A percentile compares a stretch with the other conserved stretches of the same genome.
phyloP scores from a whole-genome alignment of 2,329 filamentous ascomycete species.

The Aureobasidium sp. region DNA sequence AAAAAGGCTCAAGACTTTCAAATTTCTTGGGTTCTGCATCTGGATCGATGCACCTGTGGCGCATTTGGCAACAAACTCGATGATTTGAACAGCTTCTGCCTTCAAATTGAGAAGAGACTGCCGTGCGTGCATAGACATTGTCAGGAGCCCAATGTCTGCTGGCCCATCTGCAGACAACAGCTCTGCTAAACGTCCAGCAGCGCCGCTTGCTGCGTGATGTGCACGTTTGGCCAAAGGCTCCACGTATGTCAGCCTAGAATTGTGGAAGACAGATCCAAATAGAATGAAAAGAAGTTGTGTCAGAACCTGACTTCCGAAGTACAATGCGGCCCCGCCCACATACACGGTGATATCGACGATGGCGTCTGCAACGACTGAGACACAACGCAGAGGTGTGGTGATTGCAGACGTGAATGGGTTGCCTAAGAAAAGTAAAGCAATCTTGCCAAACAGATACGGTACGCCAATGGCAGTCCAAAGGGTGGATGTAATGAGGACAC shows the following conservation, averaged over 20 bases:
- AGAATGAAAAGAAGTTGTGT: neutral
- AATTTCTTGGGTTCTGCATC: neutral
- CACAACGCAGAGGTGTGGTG: conserved; percentile 62
- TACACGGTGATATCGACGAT: conserved; percentile 70
- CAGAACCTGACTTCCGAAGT: neutral
- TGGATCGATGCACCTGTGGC: neutral
- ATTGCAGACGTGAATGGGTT: conserved; percentile 64
- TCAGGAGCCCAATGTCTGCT: conserved; percentile 9
- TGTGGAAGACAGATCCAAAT: neutral
- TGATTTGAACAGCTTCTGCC: neutral
- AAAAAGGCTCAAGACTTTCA: neutral
- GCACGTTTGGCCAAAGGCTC: conserved; percentile 3
- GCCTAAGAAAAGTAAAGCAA: conserved; percentile 70
- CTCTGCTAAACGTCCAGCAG: neutral
- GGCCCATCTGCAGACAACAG: conserved; percentile 6
- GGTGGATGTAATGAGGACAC: conserved; percentile 79
- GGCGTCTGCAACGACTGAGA: conserved; percentile 70
- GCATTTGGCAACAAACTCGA: neutral
- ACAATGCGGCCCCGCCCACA: conserved; percentile 33
- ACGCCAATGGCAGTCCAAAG: conserved; percentile 80
- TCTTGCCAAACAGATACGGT: conserved; percentile 85
- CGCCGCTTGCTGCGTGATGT: neutral
- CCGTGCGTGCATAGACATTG: conserved; percentile 18
- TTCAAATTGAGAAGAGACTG: conserved; percentile 16
- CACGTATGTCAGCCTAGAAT: neutral